These are phyloP conservation scores for Rhodotorula sp. DNA, from an alignment of 1,284 basidiomycete genomes.

Conservation along the genomic window DNA sequence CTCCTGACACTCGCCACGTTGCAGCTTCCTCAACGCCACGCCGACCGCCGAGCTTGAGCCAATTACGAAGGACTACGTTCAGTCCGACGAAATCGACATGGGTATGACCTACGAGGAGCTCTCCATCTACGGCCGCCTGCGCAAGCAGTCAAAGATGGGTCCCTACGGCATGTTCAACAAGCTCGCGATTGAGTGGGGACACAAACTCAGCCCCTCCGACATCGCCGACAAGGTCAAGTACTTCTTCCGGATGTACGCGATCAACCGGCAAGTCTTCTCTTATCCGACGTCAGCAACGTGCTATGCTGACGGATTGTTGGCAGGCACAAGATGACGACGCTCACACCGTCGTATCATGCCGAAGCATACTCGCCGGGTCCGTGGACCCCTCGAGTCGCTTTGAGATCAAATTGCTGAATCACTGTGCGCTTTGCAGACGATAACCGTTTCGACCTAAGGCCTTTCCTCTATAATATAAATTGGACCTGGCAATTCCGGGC, in stretches of 20 bases:
- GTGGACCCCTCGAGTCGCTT: too few species aligned
- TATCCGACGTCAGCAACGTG: background rate
- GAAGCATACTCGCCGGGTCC: slow-evolving; percentile 50
- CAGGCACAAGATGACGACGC: slow-evolving; percentile 97
- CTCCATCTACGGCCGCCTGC: slow-evolving; percentile 83
- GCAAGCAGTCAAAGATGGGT: slow-evolving; percentile 95
- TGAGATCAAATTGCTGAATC: too few species aligned
- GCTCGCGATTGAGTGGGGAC: slow-evolving; percentile 87
- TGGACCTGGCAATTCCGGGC: slow-evolving; percentile 96
- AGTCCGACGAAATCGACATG: slow-evolving; percentile 78
- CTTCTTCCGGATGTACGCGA: slow-evolving; percentile 95
- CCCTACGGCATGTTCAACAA: slow-evolving; percentile 97
- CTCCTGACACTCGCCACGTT: background rate
- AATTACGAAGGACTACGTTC: slow-evolving; percentile 87
- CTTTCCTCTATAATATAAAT: slow-evolving; percentile 89
- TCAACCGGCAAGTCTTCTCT: slow-evolving; percentile 57
- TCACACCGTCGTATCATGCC: slow-evolving; percentile 95
- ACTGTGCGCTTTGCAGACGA: too few species aligned
- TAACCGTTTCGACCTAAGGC: slow-evolving; percentile 92
- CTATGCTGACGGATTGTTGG: background rate
- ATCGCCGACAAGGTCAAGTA: slow-evolving; percentile 96
- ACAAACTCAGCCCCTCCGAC: slow-evolving; percentile 60
- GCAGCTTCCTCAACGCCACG: slow-evolving; percentile 81
- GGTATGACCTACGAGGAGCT: slow-evolving; percentile 99
- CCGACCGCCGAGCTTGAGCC: slow-evolving; percentile 97